Evolutionary conservation across 73 alveolate species (phyloP), one percentile per base, ranked within the genome.

Genomic region (Strombidium stylifer): DNA sequence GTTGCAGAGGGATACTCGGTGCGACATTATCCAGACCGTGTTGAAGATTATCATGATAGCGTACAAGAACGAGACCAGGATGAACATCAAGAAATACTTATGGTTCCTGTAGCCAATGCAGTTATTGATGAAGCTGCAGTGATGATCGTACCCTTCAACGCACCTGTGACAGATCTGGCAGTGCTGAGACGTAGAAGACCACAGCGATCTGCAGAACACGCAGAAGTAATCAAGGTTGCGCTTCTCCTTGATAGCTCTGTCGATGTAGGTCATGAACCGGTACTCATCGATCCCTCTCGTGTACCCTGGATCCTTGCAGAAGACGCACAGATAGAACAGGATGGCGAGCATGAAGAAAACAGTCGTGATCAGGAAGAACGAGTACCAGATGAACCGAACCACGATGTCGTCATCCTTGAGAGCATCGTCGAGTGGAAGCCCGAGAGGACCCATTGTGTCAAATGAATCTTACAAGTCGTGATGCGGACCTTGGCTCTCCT

Each of bases 61-160:
- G 49, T 60, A 60, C 21, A 60, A 7, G 28, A 41, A 21, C n/a
- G 41, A 39, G 25, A 25, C 3, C 19, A 41, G 16, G 8, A 84
- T 51, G 67, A 92, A 88, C 11, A 81, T 48, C 51, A 86, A 56
- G 75, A 94, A 94, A 70, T 66, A 71, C 58, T 85, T 91, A 57
- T 88, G 85, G 78, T 94, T 94, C 71, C 98, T 87, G 49, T 68
- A 51, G 14, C 92, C 92, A 3, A 81, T 35, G 51, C 92, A 81
- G 32, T 81, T 71, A 48, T 81, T 81, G 21, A 81, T 75, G 46
- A 68, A 81, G 21, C 51, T 42, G 30, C 88, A 81, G 31, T 81
- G 92, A 75, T 81, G 92, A 45, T 81, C 92, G 31, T 40, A 53
- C 37, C 64, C 76, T 26, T 48, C 64, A 12, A 77, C 85, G 53